Base-by-base conservation (phyloP, 441 rosid genomes). In the Mallotus repandus region DNA sequence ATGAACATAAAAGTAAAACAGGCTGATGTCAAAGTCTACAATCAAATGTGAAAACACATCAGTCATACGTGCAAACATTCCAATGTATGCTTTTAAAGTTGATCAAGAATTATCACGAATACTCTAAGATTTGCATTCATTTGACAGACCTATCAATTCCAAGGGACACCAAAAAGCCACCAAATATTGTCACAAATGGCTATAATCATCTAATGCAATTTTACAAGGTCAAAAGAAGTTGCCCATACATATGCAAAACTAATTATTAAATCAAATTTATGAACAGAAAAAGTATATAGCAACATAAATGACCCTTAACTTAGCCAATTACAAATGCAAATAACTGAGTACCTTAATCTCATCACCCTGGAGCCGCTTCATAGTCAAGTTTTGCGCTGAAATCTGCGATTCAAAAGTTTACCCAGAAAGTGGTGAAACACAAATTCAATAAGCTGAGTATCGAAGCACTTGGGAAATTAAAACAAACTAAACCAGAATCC, bases 321-420 rank as follows among this genome's bases (percentile, higher is more conserved):
- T 54, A 50, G 50, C 58, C 50, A 12, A 22, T 41, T 69, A 71
- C 25, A 58, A 50, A 15, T 19, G 41, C 35, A 61, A 66, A 38
- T 25, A 6, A 66, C 38, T 14, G 38, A 13, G 55, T 87, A 94
- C 99, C 99, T 86, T 91, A 82, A 95, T 92, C 78, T 92, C 99
- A 75, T 89, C 76, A 59, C 98, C 99, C 73, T 81, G 87, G 53
- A 95, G 89, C 71, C 94, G 93, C 80, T 89, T 92, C 93, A 92
- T 88, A 43, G 84, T 92, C 79, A 95, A 84, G 79, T 95, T 89
- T 78, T 92, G 98, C 11, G 84, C 81, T 77, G 84, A 76, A 81
- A 95, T 88, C 99, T 95, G 91, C 89, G 84, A 58, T 70, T 62
- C 59, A 19, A 71, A 72, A 76, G 73, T 66, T 73, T n/a, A 57